Conservation (phyloP, 2,329 filamentous ascomycete species). For the Erysiphe neolycopersici region DNA sequence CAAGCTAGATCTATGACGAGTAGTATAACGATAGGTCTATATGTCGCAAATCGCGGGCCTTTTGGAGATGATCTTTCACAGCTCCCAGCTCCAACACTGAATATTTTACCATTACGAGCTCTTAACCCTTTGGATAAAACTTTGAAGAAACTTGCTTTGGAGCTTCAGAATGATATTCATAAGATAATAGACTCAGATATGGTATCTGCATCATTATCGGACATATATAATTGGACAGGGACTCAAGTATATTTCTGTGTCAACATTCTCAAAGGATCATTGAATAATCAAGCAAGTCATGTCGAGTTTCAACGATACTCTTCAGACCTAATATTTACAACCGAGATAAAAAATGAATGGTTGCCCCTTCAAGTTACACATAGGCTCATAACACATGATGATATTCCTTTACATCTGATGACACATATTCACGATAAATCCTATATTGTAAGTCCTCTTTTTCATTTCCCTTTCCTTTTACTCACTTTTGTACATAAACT, state of each 20-base stretch:
- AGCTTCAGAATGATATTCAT: slow-evolving; percentile 42
- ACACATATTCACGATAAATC: slow-evolving; percentile 1
- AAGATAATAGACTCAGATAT: slow-evolving; percentile 27
- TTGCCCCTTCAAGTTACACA: slow-evolving; percentile 2
- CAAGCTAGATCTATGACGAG: slow-evolving; percentile 1
- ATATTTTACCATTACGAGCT: slow-evolving; percentile 47
- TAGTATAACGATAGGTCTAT: slow-evolving; percentile 45
- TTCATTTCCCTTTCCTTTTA: background rate
- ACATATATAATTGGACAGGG: slow-evolving; percentile 53
- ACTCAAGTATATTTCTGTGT: slow-evolving; percentile 45
- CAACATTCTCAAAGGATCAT: slow-evolving; percentile 37
- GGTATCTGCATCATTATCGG: slow-evolving; percentile 34
- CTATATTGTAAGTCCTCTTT: slow-evolving; percentile 7
- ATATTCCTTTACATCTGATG: background rate
- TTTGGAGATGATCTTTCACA: slow-evolving; percentile 21
- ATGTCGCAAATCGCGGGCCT: slow-evolving; percentile 50
- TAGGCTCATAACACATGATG: background rate
- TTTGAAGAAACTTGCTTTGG: slow-evolving; percentile 24
- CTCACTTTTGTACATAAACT: background rate
- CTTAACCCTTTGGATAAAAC: slow-evolving; percentile 9
- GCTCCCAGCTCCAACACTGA: slow-evolving; percentile 43
- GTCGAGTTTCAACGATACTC: background rate
- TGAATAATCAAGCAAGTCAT: background rate
- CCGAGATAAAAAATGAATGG: slow-evolving; percentile 1
- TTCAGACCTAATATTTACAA: background rate